Evolutionary conservation across 2,329 filamentous ascomycete species (phyloP).

Genomic region (Colletotrichum destructivum): DNA sequence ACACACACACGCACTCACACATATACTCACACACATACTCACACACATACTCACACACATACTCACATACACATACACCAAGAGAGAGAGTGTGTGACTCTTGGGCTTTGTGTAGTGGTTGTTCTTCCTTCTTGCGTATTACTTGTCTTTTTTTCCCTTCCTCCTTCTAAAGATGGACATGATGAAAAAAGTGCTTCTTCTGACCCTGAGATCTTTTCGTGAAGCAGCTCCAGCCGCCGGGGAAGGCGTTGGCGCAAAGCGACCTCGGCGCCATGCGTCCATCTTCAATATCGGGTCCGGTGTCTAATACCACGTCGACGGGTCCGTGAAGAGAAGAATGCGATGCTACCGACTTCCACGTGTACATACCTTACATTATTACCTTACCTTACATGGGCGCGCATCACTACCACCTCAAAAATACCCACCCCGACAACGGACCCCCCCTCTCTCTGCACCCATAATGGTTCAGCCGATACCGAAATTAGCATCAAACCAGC

Average conservation of each 20-base stretch:
- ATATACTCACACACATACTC: too few relatives aligned
- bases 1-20: too few relatives aligned
- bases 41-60: too few relatives aligned
- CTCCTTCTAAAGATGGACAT: conserved; percentile 23
- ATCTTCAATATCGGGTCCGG: conserved; percentile 33
- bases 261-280: conserved; percentile 37
- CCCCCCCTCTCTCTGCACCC: background rate
- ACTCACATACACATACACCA: too few relatives aligned
- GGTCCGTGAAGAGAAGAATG: conserved; percentile 17
- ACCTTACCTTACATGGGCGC: conserved; percentile 2
- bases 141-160: background rate
- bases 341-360: background rate
- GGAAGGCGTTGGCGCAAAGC: conserved; percentile 37
- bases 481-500: conserved; percentile 8
- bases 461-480: conserved; percentile 4
- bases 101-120: too few relatives aligned
- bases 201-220: conserved; percentile 21
- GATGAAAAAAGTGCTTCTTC: background rate
- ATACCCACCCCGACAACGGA: conserved; percentile 10
- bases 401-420: conserved; percentile 5
- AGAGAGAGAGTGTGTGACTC: too few relatives aligned
- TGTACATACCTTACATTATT: background rate
- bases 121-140: background rate
- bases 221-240: conserved; percentile 33
- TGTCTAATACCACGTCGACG: conserved; percentile 25